phyloP scores from a whole-genome alignment of 2,329 filamentous ascomycete species.

The Aotearoamyces nothofagi region DNA sequence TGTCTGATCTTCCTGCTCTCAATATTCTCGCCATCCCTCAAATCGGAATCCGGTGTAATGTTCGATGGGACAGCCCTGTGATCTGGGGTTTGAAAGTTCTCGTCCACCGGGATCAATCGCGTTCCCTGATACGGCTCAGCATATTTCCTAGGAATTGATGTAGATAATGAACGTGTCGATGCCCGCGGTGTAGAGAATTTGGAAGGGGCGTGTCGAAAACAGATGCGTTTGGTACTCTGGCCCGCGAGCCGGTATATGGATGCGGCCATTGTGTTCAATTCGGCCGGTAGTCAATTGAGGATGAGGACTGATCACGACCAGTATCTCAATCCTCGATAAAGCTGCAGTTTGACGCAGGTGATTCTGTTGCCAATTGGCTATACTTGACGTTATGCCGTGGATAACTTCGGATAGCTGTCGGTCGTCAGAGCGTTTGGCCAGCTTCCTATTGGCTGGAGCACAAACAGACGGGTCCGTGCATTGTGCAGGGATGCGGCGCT shows the following conservation, averaged over 20 bases:
- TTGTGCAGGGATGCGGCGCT: too few relatives aligned
- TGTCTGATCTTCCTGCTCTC: conserved; percentile 79
- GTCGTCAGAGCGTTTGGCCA: conserved; percentile 1
- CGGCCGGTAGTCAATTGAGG: conserved; percentile 3
- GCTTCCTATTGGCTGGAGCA: conserved; percentile 3
- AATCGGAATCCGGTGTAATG: conserved; percentile 25
- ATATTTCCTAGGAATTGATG: conserved; percentile 45
- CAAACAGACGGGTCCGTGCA: too few relatives aligned
- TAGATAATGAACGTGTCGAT: conserved; percentile 47
- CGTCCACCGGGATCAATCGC: conserved; percentile 39
- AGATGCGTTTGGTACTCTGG: conserved; percentile 54
- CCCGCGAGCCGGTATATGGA: conserved; percentile 58
- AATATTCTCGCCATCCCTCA: conserved; percentile 26
- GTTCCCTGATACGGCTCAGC: conserved; percentile 39
- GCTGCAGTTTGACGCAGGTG: too few relatives aligned
- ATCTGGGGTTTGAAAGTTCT: conserved; percentile 47
- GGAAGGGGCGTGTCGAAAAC: conserved; percentile 31
- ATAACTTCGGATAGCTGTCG: too few relatives aligned
- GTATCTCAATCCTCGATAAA: too few relatives aligned
- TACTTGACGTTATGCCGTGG: too few relatives aligned
- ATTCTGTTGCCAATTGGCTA: too few relatives aligned
- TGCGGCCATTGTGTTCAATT: conserved; percentile 45
- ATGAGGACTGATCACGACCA: too few relatives aligned
- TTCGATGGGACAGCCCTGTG: conserved; percentile 26
- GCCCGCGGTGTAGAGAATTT: conserved; percentile 19